A percentile compares a stretch with the other conserved stretches of the same genome.
Evolutionary conservation across 805 yeast species (phyloP).

Genomic region (Lachancea meyersii): DNA sequence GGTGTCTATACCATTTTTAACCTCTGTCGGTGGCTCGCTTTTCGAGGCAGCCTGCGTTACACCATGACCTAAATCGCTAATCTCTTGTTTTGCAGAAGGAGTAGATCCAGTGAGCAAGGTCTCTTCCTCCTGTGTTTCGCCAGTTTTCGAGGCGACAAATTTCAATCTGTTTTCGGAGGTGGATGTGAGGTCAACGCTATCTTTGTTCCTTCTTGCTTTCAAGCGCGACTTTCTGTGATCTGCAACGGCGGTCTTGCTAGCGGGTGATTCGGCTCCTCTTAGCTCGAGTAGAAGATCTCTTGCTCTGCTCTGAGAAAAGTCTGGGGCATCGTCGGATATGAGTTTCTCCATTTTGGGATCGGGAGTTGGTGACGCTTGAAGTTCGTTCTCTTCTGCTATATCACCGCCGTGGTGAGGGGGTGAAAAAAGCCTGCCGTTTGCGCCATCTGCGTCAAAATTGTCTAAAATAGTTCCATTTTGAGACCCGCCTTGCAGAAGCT

Average conservation of each 20-base stretch:
- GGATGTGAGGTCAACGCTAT: neutral
- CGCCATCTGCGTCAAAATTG: constrained; percentile 6
- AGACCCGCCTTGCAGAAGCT: constrained; percentile 39
- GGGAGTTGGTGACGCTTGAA: constrained; percentile 23
- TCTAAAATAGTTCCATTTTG: constrained; percentile 8
- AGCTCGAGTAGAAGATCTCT: constrained; percentile 56
- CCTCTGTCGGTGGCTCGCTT: neutral
- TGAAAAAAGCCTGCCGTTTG: constrained; percentile 1
- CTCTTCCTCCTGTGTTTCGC: neutral
- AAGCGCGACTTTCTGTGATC: constrained; percentile 22
- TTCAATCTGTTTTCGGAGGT: constrained; percentile 5
- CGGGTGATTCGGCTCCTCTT: constrained; percentile 36
- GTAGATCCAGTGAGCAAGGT: too few relatives aligned
- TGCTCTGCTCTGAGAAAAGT: constrained; percentile 34
- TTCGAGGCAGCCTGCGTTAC: too few relatives aligned
- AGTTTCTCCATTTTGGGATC: constrained; percentile 7
- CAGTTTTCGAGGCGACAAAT: constrained; percentile 1
- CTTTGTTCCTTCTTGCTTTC: constrained; percentile 4
- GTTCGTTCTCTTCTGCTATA: constrained; percentile 12
- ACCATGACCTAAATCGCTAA: too few relatives aligned
- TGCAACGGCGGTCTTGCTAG: constrained; percentile 18
- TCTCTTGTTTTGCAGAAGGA: too few relatives aligned
- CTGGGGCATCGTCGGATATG: neutral
- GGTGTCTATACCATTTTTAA: neutral
- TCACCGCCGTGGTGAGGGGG: constrained; percentile 8